Conservation (phyloP, 345 rosid species). For the Boechera stricta region DNA sequence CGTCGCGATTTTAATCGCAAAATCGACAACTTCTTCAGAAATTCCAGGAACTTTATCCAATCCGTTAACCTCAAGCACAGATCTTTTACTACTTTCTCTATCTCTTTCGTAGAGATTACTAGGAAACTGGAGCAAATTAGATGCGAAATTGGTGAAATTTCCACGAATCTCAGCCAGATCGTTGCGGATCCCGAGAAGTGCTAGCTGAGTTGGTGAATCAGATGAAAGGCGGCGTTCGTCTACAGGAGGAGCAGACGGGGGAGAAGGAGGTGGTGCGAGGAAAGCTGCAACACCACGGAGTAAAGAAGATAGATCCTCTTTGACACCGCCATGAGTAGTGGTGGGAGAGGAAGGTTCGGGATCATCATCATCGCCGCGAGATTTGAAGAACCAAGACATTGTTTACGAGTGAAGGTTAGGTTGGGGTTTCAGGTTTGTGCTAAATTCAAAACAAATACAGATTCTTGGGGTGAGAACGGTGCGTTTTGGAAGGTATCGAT, state of each 20-base stretch:
- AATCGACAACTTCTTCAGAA: slow-evolving; percentile 58
- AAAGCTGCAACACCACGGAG: slow-evolving; percentile 68
- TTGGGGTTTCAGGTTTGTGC: slow-evolving; percentile 2
- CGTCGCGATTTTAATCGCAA: slow-evolving; percentile 57
- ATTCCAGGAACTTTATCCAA: slow-evolving; percentile 56
- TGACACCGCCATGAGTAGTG: slow-evolving; percentile 29
- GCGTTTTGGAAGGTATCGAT: slow-evolving; percentile 1
- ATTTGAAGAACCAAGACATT: slow-evolving; percentile 74
- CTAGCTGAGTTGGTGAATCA: slow-evolving; percentile 43
- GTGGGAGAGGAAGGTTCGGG: slow-evolving; percentile 23
- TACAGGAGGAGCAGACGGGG: slow-evolving; percentile 33
- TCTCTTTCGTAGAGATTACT: slow-evolving; percentile 27
- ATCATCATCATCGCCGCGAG: slow-evolving; percentile 43
- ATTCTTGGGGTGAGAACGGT: slow-evolving; percentile 1
- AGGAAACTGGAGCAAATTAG: slow-evolving; percentile 53
- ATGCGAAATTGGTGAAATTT: slow-evolving; percentile 68
- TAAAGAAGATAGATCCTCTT: slow-evolving; percentile 52
- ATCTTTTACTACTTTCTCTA: slow-evolving; percentile 6
- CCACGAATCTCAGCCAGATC: slow-evolving; percentile 76
- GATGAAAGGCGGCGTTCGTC: slow-evolving; percentile 15
- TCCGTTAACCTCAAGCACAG: background rate
- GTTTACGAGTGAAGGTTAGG: background rate
- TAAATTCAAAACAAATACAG: background rate
- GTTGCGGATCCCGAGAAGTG: slow-evolving; percentile 62
- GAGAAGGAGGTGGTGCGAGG: slow-evolving; percentile 62